These are phyloP conservation scores for Aeschynomene evenia DNA, from an alignment of 306 rosid genomes.

Conservation along the genomic window DNA sequence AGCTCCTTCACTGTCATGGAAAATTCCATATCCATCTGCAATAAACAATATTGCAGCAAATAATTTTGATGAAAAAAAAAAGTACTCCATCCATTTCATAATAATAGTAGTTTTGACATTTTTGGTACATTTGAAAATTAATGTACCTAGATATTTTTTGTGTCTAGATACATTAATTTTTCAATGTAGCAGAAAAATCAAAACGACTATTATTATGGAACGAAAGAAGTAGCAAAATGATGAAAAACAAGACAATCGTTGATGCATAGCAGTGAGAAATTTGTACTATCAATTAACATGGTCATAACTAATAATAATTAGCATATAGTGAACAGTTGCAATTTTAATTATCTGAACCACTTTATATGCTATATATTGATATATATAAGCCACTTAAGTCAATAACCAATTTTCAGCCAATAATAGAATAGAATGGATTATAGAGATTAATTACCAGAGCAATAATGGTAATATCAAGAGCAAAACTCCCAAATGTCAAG, in stretches of 20 bases:
- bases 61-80: too few species aligned
- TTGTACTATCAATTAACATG: background rate
- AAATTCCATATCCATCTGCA: slow-evolving; percentile 81
- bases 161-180: too few species aligned
- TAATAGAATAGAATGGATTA: background rate
- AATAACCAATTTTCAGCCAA: background rate
- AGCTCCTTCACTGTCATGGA: slow-evolving; percentile 69
- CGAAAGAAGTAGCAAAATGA: background rate
- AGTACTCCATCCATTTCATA: too few species aligned
- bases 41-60: slow-evolving; percentile 12
- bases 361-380: background rate
- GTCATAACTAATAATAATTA: too few species aligned
- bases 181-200: too few species aligned
- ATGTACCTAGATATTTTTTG: too few species aligned
- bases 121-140: too few species aligned
- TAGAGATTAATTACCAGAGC: slow-evolving; percentile 59
- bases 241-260: background rate
- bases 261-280: background rate
- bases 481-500: slow-evolving; percentile 72
- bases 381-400: background rate
- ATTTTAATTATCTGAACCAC: background rate
- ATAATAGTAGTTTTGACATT: too few species aligned
- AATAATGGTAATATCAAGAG: slow-evolving; percentile 78
- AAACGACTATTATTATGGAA: too few species aligned
- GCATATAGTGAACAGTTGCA: background rate